Conservation (phyloP, 2,329 filamentous ascomycete species). For the Ophiocordyceps polyrhachis-furcata region DNA sequence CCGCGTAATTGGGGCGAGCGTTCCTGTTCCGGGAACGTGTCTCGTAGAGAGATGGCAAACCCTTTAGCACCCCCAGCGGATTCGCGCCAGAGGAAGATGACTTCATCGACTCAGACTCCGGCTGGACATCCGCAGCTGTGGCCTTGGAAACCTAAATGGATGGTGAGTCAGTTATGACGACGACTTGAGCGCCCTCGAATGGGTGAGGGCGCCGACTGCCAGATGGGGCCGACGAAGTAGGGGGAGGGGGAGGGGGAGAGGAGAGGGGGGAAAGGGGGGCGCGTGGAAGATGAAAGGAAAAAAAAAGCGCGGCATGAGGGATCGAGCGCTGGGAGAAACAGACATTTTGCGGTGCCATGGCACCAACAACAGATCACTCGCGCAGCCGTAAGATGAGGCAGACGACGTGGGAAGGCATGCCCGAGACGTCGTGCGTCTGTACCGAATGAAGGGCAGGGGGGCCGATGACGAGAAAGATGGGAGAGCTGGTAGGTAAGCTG, state of each 20-base stretch:
- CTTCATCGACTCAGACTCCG: constrained; percentile 22
- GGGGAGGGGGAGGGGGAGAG: neutral
- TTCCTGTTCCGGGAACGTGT: constrained; percentile 83
- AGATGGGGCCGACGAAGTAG: neutral
- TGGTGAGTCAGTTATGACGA: constrained; percentile 4
- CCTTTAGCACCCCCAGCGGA: constrained; percentile 28
- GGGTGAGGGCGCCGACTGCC: constrained; percentile 2
- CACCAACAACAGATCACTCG: constrained; percentile 16
- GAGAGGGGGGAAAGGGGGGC: constrained; percentile 2
- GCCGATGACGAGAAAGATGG: constrained; percentile 1
- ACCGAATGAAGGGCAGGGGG: constrained; percentile 1
- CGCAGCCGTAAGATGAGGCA: constrained; percentile 15
- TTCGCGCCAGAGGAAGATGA: constrained; percentile 27
- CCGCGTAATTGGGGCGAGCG: constrained; percentile 82
- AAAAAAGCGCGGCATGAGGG: neutral
- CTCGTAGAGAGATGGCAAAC: constrained; percentile 49
- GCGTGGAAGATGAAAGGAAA: constrained; percentile 2
- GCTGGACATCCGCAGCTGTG: constrained; percentile 15
- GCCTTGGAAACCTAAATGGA: constrained; percentile 17
- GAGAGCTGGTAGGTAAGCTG: constrained; percentile 4
- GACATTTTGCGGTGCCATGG: constrained; percentile 22
- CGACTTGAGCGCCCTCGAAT: neutral
- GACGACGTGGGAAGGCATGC: constrained; percentile 11
- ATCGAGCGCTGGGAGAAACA: constrained; percentile 4
- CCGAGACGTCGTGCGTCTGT: constrained; percentile 5